Percentiles rank a stretch among this genome's conserved stretches.
Evolutionary conservation across 2,329 filamentous ascomycete species (phyloP).

Genomic region (Rhinocladiella mackenziei): DNA sequence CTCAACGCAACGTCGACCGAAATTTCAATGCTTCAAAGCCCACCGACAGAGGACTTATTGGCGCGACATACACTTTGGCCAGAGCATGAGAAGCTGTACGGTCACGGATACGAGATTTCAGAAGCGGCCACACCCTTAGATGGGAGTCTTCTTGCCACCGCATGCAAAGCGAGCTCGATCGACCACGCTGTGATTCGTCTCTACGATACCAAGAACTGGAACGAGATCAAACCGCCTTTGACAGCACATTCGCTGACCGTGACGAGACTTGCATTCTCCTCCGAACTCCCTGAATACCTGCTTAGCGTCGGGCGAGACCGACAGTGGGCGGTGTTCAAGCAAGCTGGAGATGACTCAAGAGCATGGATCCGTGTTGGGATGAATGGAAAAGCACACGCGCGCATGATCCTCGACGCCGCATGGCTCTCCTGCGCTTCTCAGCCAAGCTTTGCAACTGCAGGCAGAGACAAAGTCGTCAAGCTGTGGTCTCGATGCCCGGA

Average conservation of each 20-base stretch:
- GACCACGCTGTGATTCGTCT: slow-evolving; percentile 93
- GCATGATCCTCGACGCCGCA: slow-evolving; percentile 86
- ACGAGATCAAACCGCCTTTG: slow-evolving; percentile 77
- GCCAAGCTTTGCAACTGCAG: slow-evolving; percentile 74
- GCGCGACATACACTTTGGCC: slow-evolving; percentile 91
- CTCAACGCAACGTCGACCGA: slow-evolving; percentile 47
- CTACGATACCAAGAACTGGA: slow-evolving; percentile 83
- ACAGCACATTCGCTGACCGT: slow-evolving; percentile 83
- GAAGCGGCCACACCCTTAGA: slow-evolving; percentile 75
- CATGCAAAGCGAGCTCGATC: slow-evolving; percentile 85
- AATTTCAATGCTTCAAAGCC: slow-evolving; percentile 60
- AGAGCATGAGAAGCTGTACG: slow-evolving; percentile 93
- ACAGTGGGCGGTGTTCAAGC: slow-evolving; percentile 80
- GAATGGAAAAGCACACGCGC: slow-evolving; percentile 79
- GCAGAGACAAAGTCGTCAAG: slow-evolving; percentile 80
- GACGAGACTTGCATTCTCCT: slow-evolving; percentile 74
- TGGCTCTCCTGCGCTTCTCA: slow-evolving; percentile 62
- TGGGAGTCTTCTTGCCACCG: slow-evolving; percentile 74
- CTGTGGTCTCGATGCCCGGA: slow-evolving; percentile 54
- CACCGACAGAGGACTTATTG: slow-evolving; percentile 84
- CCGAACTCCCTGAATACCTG: slow-evolving; percentile 63
- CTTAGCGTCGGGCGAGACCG: slow-evolving; percentile 88
- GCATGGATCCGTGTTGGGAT: slow-evolving; percentile 58
- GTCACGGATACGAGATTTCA: slow-evolving; percentile 95
- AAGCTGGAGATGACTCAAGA: slow-evolving; percentile 35